Conservation (phyloP, 208 protist genomes). For the Acanthamoeba royreba region DNA sequence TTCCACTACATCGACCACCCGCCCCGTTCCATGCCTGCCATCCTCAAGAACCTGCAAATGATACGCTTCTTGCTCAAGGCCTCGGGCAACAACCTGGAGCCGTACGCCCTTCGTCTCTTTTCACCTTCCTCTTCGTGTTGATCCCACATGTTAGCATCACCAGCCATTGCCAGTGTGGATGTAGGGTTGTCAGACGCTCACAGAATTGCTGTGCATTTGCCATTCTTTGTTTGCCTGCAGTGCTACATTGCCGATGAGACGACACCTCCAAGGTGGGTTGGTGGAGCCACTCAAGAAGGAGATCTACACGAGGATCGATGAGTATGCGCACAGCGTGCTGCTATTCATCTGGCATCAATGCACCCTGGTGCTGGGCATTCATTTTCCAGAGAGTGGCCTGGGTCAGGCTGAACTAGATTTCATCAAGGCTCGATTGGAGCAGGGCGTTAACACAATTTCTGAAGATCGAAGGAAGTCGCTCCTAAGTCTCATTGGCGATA, state of each 20-base stretch:
- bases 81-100: neutral
- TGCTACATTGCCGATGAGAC: neutral
- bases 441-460: neutral
- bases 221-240: too few species aligned
- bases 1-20: constrained; percentile 25
- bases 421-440: neutral
- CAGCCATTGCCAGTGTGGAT: too few species aligned
- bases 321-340: neutral
- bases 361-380: neutral
- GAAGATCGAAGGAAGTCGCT: neutral
- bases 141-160: too few species aligned
- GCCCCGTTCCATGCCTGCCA: neutral
- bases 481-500: neutral
- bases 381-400: neutral
- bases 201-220: too few species aligned
- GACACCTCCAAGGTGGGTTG: neutral
- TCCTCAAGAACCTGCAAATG: constrained; percentile 4
- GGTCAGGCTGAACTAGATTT: neutral
- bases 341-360: neutral
- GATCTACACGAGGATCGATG: neutral
- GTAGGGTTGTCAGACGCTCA: too few species aligned
- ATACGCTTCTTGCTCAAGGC: constrained; percentile 22
- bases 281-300: neutral
- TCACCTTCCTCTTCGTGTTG: too few species aligned
- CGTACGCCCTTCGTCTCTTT: neutral